Conservation (phyloP, 192 early-diverging fungal genomes). For the Coemansia sp. region DNA sequence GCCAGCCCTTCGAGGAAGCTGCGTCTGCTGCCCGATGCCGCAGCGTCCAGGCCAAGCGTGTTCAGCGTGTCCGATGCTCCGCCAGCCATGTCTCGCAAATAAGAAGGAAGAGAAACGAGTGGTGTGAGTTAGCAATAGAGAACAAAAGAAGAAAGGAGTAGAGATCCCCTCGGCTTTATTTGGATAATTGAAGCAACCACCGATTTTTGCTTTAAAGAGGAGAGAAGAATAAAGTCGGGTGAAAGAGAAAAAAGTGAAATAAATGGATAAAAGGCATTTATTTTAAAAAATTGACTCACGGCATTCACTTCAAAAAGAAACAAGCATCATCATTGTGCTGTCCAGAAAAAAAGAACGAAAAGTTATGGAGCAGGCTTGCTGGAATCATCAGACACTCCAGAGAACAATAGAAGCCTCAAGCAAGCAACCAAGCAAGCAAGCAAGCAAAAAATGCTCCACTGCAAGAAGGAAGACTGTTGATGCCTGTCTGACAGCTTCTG, state of each 20-base stretch:
- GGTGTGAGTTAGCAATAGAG: not conserved
- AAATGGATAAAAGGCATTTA: too few relatives aligned
- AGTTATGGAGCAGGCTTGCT: too few relatives aligned
- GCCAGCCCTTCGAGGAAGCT: not conserved
- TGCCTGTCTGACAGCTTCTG: not conserved
- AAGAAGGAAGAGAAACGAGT: not conserved
- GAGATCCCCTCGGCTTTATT: not conserved
- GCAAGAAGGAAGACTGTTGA: not conserved
- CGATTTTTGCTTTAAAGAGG: not conserved
- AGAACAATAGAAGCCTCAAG: too few relatives aligned
- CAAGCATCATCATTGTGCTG: too few relatives aligned
- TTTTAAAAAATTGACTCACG: too few relatives aligned
- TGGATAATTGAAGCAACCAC: not conserved
- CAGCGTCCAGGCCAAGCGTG: not conserved
- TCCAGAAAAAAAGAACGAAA: too few relatives aligned
- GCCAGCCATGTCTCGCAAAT: not conserved
- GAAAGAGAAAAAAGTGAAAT: too few relatives aligned
- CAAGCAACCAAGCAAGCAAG: conserved; percentile 8
- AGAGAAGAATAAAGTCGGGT: not conserved
- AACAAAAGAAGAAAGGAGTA: not conserved
- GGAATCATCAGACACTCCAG: too few relatives aligned
- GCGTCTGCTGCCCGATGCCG: conserved; percentile 1
- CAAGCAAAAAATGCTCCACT: conserved; percentile 3
- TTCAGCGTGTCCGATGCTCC: conserved; percentile 3
- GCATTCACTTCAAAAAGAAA: too few relatives aligned